phyloP scores from a whole-genome alignment of 345 rosid genomes.

The Ailanthus altissimus region DNA sequence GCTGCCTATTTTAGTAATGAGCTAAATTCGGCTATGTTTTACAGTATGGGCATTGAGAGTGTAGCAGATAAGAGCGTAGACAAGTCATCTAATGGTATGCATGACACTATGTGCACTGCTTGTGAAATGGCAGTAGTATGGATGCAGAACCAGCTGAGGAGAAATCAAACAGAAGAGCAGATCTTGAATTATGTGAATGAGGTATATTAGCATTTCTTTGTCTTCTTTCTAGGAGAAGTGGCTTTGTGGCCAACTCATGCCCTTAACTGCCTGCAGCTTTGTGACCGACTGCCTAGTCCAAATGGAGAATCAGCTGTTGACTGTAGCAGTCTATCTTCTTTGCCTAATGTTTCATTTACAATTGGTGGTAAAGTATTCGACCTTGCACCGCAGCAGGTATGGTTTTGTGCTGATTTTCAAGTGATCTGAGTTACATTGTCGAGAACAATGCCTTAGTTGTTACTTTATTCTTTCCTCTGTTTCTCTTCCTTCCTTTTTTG shows the following conservation, averaged over 20 bases:
- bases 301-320: slow-evolving; percentile 82
- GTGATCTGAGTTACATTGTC: not conserved
- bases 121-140: slow-evolving; percentile 93
- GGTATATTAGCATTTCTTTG: slow-evolving; percentile 35
- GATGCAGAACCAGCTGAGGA: slow-evolving; percentile 78
- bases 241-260: slow-evolving; percentile 17
- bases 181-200: slow-evolving; percentile 70
- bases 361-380: slow-evolving; percentile 76
- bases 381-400: slow-evolving; percentile 82
- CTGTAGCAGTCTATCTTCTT: slow-evolving; percentile 54
- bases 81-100: slow-evolving; percentile 44
- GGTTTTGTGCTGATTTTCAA: not conserved
- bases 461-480: not conserved
- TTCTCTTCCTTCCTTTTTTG: not conserved
- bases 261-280: slow-evolving; percentile 53
- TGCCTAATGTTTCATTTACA: slow-evolving; percentile 78
- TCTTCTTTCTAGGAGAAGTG: not conserved
- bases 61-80: slow-evolving; percentile 45
- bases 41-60: slow-evolving; percentile 70
- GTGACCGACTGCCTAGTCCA: slow-evolving; percentile 78
- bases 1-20: slow-evolving; percentile 1
- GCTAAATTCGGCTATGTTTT: not conserved
- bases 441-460: too few relatives aligned
- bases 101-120: slow-evolving; percentile 59
- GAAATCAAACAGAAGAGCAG: slow-evolving; percentile 65